These are phyloP conservation scores for Helicocarpus griseus DNA, from an alignment of 2,329 filamentous ascomycete genomes.

Conservation along the genomic window DNA sequence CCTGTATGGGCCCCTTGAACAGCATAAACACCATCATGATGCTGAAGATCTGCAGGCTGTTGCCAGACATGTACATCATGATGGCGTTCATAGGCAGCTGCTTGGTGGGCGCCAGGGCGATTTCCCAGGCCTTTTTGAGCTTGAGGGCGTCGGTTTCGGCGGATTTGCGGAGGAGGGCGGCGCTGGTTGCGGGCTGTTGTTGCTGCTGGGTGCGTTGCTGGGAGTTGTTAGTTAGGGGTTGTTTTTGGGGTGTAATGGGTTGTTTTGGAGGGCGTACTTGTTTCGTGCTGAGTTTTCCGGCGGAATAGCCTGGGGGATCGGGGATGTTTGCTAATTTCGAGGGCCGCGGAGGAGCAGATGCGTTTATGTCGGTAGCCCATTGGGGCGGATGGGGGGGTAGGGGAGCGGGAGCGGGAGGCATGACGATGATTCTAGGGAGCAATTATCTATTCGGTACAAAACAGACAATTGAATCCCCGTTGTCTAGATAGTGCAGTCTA, in stretches of 20 bases:
- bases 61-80: conserved; percentile 99
- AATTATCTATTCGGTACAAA: too few relatives aligned
- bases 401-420: conserved; percentile 14
- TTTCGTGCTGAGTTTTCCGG: conserved; percentile 40
- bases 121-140: conserved; percentile 97
- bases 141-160: conserved; percentile 93
- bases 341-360: conserved; percentile 54
- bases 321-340: conserved; percentile 57
- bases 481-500: neutral
- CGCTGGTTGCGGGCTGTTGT: conserved; percentile 45
- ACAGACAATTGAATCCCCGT: too few relatives aligned
- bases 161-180: conserved; percentile 47
- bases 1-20: conserved; percentile 91
- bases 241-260: conserved; percentile 9
- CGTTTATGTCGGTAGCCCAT: conserved; percentile 77
- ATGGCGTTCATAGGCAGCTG: conserved; percentile 95
- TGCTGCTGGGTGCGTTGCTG: conserved; percentile 11
- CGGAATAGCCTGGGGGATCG: conserved; percentile 78
- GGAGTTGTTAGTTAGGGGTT: conserved; percentile 10
- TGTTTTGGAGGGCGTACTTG: conserved; percentile 40
- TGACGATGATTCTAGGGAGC: too few relatives aligned
- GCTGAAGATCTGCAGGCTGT: conserved; percentile 95
- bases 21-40: conserved; percentile 99
- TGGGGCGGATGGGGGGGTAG: conserved; percentile 48
- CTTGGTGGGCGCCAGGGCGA: conserved; percentile 88